Evolutionary conservation across 1,139 yeast genomes (phyloP).

Genomic region (Lodderomyces jiufengensis): DNA sequence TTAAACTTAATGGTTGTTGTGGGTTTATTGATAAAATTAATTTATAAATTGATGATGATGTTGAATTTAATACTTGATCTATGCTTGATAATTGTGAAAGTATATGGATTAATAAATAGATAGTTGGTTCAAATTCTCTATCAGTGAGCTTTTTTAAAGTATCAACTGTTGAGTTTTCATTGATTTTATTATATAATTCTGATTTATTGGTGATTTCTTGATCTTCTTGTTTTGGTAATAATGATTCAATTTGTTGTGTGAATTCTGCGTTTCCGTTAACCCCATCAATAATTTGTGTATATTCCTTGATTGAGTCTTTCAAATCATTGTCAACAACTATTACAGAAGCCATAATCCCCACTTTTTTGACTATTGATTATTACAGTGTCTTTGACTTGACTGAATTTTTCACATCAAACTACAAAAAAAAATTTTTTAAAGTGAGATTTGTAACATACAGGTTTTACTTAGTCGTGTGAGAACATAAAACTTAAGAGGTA

Average conservation of each 20-base stretch:
- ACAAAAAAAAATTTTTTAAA: conserved; percentile 3
- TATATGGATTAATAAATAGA: conserved; percentile 40
- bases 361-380: conserved; percentile 31
- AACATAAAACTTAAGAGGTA: too few relatives aligned
- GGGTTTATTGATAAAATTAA: conserved; percentile 36
- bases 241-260: conserved; percentile 26
- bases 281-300: conserved; percentile 38
- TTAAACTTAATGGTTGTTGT: conserved; percentile 37
- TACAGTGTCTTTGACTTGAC: too few relatives aligned
- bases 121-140: conserved; percentile 45
- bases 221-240: conserved; percentile 21
- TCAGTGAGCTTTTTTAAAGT: conserved; percentile 36
- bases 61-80: conserved; percentile 25
- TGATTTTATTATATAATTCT: conserved; percentile 27
- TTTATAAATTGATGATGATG: conserved; percentile 26
- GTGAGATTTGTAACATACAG: neutral
- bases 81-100: conserved; percentile 27
- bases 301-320: conserved; percentile 40
- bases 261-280: conserved; percentile 26
- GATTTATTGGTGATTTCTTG: conserved; percentile 28
- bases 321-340: conserved; percentile 46
- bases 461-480: conserved; percentile 2
- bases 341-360: conserved; percentile 33
- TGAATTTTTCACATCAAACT: neutral
- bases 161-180: conserved; percentile 23